These are phyloP conservation scores for Luvunga scandens DNA, from an alignment of 345 rosid species.

Conservation along the genomic window DNA sequence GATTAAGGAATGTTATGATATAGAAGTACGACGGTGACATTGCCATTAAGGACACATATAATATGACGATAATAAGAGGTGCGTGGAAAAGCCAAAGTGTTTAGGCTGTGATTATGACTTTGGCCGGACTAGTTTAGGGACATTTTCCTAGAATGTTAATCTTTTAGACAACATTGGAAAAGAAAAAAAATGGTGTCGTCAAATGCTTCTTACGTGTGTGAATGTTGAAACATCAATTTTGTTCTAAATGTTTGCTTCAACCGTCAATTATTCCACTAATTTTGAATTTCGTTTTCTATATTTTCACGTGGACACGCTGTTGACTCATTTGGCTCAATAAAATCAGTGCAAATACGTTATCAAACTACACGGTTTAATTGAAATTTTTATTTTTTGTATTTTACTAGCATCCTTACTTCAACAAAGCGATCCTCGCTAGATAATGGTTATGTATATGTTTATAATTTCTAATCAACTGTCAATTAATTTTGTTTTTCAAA, in stretches of 20 bases:
- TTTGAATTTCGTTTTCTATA: no score
- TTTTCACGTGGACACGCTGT: no score
- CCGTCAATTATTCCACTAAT: neutral
- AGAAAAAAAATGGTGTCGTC: no score
- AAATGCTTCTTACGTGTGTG: neutral
- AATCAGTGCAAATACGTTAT: no score
- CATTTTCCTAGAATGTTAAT: neutral
- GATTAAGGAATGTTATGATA: conserved; percentile 19
- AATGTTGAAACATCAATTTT: neutral
- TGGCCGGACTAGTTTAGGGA: conserved; percentile 17
- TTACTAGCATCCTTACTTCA: no score
- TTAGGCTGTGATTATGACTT: conserved; percentile 28
- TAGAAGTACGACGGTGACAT: conserved; percentile 23
- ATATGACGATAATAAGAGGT: conserved; percentile 14
- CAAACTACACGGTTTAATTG: no score
- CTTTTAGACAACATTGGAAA: neutral
- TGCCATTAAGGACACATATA: conserved; percentile 25
- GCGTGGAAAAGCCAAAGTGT: conserved; percentile 16
- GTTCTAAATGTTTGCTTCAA: neutral
- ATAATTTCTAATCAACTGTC: no score
- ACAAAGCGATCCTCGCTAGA: no score
- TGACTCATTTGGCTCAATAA: no score
- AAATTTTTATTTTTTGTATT: no score
- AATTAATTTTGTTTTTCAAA: neutral
- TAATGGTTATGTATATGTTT: no score